phyloP scores from a whole-genome alignment of 495 filamentous ascomycete genomes.

The Penicillium robsamsonii region DNA sequence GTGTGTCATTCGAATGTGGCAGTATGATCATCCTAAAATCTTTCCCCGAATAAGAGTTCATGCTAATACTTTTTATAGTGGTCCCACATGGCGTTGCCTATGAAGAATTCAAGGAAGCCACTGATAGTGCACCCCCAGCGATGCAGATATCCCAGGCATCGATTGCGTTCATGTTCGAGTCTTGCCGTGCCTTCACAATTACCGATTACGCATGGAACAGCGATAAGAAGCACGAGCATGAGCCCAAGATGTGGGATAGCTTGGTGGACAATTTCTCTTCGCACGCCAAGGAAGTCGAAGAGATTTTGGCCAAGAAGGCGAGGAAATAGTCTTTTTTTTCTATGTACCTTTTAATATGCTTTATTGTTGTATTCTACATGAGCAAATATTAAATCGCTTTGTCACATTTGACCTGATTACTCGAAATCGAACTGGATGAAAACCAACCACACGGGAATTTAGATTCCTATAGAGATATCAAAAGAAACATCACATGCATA shows the following conservation, averaged over 20 bases:
- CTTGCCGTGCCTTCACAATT: conserved; percentile 48
- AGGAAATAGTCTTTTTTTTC: conserved; percentile 17
- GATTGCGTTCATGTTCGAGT: conserved; percentile 63
- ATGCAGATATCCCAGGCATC: conserved; percentile 50
- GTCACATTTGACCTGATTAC: no score
- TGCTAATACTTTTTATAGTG: conserved; percentile 26
- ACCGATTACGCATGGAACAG: conserved; percentile 54
- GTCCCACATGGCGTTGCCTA: conserved; percentile 59
- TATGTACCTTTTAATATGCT: background rate
- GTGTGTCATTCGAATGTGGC: conserved; percentile 56
- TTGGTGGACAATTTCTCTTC: conserved; percentile 50
- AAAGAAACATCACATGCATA: no score
- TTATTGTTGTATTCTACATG: no score
- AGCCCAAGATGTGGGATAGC: conserved; percentile 56
- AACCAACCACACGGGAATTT: no score
- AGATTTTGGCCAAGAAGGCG: conserved; percentile 31
- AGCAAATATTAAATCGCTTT: no score
- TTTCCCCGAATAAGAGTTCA: background rate
- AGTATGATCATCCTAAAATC: conserved; percentile 27
- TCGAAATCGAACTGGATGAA: no score
- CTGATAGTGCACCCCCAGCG: conserved; percentile 40
- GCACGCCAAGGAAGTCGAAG: conserved; percentile 45
- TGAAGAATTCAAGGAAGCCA: conserved; percentile 62
- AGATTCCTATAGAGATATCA: no score
- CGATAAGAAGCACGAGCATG: conserved; percentile 55